A percentile compares a stretch with the other conserved stretches of the same genome.
phyloP scores from a whole-genome alignment of 805 yeast species.

The Candida khao-thaluensis region DNA sequence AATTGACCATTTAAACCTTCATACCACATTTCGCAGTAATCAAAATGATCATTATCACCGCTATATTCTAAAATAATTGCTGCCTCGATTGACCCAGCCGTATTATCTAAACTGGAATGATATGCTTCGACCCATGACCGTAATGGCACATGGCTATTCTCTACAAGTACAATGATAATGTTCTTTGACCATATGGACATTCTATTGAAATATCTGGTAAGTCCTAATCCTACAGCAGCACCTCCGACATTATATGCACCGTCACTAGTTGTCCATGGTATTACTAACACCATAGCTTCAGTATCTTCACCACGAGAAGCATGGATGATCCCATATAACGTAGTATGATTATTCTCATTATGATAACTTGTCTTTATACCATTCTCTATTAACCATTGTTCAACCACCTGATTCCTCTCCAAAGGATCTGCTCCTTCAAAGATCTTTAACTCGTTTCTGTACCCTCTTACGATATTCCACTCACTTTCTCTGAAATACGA shows the following conservation, averaged over 20 bases:
- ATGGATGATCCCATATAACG: slow-evolving; percentile 77
- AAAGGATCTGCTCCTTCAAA: slow-evolving; percentile 30
- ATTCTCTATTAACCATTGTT: slow-evolving; percentile 59
- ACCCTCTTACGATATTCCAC: slow-evolving; percentile 90
- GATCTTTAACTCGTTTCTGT: slow-evolving; percentile 55
- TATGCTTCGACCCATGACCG: slow-evolving; percentile 93
- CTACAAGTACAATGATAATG: slow-evolving; percentile 80
- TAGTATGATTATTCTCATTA: slow-evolving; percentile 13
- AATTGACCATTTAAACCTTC: slow-evolving; percentile 94
- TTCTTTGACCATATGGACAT: slow-evolving; percentile 97
- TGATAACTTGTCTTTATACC: slow-evolving; percentile 64
- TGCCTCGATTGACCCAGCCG: slow-evolving; percentile 93
- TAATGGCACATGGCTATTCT: slow-evolving; percentile 64
- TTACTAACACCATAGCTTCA: slow-evolving; percentile 86
- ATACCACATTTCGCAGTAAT: slow-evolving; percentile 69
- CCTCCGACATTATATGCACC: slow-evolving; percentile 76
- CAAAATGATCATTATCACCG: slow-evolving; percentile 62
- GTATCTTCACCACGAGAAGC: slow-evolving; percentile 96
- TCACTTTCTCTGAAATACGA: slow-evolving; percentile 91
- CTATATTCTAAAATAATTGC: slow-evolving; percentile 85
- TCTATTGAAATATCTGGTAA: slow-evolving; percentile 76
- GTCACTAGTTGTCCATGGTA: slow-evolving; percentile 80
- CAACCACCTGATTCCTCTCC: slow-evolving; percentile 47
- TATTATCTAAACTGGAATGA: slow-evolving; percentile 76
- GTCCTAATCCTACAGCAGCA: slow-evolving; percentile 63